These are phyloP conservation scores for Clonostachys sp. DNA, from an alignment of 2,329 filamentous ascomycete species.

Conservation along the genomic window DNA sequence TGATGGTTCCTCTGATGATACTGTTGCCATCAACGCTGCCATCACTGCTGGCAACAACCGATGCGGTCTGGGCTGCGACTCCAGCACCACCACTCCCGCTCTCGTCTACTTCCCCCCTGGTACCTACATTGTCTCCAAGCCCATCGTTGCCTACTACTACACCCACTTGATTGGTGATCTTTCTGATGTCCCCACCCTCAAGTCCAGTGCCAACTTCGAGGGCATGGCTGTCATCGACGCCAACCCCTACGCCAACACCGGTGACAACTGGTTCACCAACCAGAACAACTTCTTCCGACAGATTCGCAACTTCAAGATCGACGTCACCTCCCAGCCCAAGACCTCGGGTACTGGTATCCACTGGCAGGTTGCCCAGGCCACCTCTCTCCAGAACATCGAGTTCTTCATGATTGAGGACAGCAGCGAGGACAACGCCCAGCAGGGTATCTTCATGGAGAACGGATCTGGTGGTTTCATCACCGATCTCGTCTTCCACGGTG, in stretches of 20 bases:
- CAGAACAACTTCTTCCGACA: slow-evolving; percentile 83
- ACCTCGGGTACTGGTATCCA: slow-evolving; percentile 67
- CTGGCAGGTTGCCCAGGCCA: slow-evolving; percentile 84
- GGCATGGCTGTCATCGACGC: slow-evolving; percentile 89
- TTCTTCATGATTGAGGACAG: slow-evolving; percentile 73
- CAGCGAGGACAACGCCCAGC: slow-evolving; percentile 60
- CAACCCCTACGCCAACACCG: slow-evolving; percentile 71
- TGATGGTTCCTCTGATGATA: slow-evolving; percentile 72
- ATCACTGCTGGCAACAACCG: slow-evolving; percentile 75
- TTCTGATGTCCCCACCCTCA: slow-evolving; percentile 65
- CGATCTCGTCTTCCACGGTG: slow-evolving; percentile 80
- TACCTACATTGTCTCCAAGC: slow-evolving; percentile 75
- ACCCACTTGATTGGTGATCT: slow-evolving; percentile 88
- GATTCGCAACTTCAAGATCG: slow-evolving; percentile 77
- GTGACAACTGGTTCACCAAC: slow-evolving; percentile 74
- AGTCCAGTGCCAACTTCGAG: slow-evolving; percentile 65
- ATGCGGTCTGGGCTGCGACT: slow-evolving; percentile 79
- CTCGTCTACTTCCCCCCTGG: slow-evolving; percentile 90
- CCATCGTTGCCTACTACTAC: slow-evolving; percentile 85
- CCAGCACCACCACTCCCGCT: slow-evolving; percentile 76
- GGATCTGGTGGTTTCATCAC: slow-evolving; percentile 81
- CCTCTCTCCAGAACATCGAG: slow-evolving; percentile 73
- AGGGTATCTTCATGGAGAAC: slow-evolving; percentile 82
- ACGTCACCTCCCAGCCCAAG: slow-evolving; percentile 62
- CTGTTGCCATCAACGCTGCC: slow-evolving; percentile 79